Conservation (phyloP, 2,329 filamentous ascomycete species). For the Phoma sp. region DNA sequence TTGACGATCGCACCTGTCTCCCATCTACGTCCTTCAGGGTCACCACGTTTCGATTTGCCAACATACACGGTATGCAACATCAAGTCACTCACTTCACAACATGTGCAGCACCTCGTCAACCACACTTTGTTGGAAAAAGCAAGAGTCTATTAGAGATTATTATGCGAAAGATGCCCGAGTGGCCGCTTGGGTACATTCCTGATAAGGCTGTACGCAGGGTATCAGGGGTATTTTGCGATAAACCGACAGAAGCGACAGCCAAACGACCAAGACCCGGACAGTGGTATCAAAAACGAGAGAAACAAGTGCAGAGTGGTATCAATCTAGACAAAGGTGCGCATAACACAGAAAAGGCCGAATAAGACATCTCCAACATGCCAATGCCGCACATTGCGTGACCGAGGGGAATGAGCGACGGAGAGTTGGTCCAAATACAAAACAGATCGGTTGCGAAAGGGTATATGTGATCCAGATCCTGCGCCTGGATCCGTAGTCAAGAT, state of each 20-base stretch:
- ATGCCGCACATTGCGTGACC: conserved; percentile 44
- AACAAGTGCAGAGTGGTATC: conserved; percentile 52
- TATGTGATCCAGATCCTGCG: conserved; percentile 41
- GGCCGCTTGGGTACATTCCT: conserved; percentile 49
- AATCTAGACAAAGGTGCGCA: conserved; percentile 51
- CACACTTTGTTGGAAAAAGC: conserved; percentile 18
- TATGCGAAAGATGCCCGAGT: conserved; percentile 48
- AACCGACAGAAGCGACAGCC: conserved; percentile 42
- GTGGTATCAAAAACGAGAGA: conserved; percentile 50
- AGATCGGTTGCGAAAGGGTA: conserved; percentile 40
- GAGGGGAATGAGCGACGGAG: conserved; percentile 34
- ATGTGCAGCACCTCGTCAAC: background rate
- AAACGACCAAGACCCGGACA: conserved; percentile 34
- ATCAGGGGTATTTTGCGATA: conserved; percentile 51
- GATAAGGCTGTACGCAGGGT: conserved; percentile 51
- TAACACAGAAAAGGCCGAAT: conserved; percentile 41
- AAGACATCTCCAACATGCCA: conserved; percentile 43
- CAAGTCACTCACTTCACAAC: background rate
- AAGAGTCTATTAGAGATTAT: conserved; percentile 50
- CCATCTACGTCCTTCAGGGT: background rate
- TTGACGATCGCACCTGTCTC: background rate
- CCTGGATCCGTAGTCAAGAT: conserved; percentile 33
- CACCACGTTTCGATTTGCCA: background rate
- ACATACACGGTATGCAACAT: background rate
- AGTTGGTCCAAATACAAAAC: conserved; percentile 38